Evolutionary conservation across 148 eudicot species (phyloP).

Genomic region (Spergularia bocconei): DNA sequence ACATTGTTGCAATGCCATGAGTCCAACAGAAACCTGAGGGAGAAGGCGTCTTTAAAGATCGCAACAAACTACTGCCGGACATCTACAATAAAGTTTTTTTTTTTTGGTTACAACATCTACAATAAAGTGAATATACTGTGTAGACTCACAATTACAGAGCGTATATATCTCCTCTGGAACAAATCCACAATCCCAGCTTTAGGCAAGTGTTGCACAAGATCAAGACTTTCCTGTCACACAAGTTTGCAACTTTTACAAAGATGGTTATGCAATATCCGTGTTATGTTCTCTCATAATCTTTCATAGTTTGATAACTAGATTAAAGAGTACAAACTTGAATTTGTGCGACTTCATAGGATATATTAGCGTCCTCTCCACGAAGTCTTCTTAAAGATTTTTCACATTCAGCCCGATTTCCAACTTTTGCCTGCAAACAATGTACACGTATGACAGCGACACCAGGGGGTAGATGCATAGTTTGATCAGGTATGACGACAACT

Average conservation of each 20-base stretch:
- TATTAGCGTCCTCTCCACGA: constrained; percentile 24
- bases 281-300: neutral
- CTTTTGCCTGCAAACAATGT: constrained; percentile 22
- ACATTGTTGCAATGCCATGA: constrained; percentile 27
- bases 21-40: constrained; percentile 24
- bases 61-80: neutral
- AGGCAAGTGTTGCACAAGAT: constrained; percentile 23
- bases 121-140: neutral
- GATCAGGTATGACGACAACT: neutral
- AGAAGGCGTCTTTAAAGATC: neutral
- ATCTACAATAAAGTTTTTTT: too few relatives aligned
- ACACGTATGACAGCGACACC: neutral
- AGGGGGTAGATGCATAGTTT: neutral
- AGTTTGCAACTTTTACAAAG: neutral
- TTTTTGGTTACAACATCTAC: too few relatives aligned
- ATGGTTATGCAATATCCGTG: neutral
- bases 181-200: constrained; percentile 26
- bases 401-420: constrained; percentile 16
- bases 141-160: constrained; percentile 23
- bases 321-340: constrained; percentile 16
- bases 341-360: constrained; percentile 21
- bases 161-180: constrained; percentile 22
- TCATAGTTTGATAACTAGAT: neutral
- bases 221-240: constrained; percentile 18
- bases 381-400: constrained; percentile 22